Evolutionary conservation across 2,329 filamentous ascomycete species (phyloP).

Genomic region (Aspergillus fumigatus): DNA sequence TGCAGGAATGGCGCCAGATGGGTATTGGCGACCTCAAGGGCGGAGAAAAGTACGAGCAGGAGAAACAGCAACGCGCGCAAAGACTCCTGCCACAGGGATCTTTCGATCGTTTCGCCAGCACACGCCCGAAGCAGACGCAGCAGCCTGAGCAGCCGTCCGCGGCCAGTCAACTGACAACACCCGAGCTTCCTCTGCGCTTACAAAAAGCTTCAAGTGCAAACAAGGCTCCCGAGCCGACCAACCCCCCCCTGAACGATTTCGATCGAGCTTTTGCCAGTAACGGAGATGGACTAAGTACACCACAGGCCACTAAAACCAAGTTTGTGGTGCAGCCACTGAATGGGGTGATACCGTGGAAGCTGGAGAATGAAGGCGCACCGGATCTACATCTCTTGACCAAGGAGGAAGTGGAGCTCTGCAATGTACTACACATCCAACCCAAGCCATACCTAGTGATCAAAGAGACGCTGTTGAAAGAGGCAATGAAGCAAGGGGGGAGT

Average conservation of each 20-base stretch:
- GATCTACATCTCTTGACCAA: slow-evolving; percentile 81
- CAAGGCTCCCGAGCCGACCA: slow-evolving; percentile 28
- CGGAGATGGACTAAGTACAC: slow-evolving; percentile 37
- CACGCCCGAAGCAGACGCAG: slow-evolving; percentile 65
- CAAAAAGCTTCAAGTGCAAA: slow-evolving; percentile 35
- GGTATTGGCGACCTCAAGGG: slow-evolving; percentile 78
- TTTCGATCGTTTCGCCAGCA: slow-evolving; percentile 77
- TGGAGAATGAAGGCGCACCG: slow-evolving; percentile 67
- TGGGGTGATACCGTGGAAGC: slow-evolving; percentile 50
- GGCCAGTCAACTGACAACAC: slow-evolving; percentile 70
- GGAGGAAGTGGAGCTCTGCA: slow-evolving; percentile 83
- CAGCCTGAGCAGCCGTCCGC: slow-evolving; percentile 68
- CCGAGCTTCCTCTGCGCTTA: slow-evolving; percentile 67
- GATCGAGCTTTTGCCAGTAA: slow-evolving; percentile 51
- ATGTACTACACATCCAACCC: slow-evolving; percentile 75
- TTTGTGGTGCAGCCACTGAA: slow-evolving; percentile 49
- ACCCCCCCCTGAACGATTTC: slow-evolving; percentile 47
- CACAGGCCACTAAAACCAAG: slow-evolving; percentile 43
- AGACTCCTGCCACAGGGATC: slow-evolving; percentile 64
- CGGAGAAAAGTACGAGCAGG: slow-evolving; percentile 87
- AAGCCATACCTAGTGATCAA: slow-evolving; percentile 96
- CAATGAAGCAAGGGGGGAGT: slow-evolving; percentile 78
- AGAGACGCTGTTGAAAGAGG: slow-evolving; percentile 84
- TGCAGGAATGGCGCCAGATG: slow-evolving; percentile 89
- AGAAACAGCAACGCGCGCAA: slow-evolving; percentile 73